Conservation (phyloP, 2,329 filamentous ascomycete species). For the Clarireedia sp. region DNA sequence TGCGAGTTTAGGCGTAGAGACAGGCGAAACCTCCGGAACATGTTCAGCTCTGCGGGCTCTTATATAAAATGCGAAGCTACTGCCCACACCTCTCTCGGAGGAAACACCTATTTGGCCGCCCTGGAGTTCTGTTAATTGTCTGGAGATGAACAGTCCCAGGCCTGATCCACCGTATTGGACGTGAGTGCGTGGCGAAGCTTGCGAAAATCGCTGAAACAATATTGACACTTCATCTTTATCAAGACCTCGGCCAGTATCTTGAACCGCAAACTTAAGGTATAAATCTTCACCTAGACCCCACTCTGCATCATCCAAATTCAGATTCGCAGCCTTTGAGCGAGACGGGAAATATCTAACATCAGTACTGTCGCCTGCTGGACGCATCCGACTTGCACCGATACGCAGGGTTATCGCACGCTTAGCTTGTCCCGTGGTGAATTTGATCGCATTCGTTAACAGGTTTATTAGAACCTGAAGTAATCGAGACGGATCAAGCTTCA, state of each 20-base stretch:
- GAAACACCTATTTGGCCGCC: constrained; percentile 73
- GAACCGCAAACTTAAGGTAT: constrained; percentile 65
- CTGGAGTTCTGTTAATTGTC: constrained; percentile 70
- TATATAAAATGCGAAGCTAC: constrained; percentile 71
- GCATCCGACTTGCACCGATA: constrained; percentile 24
- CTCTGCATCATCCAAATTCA: constrained; percentile 26
- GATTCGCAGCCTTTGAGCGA: constrained; percentile 24
- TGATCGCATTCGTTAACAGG: constrained; percentile 72
- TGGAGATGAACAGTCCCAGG: constrained; percentile 71
- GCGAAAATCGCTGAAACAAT: constrained; percentile 67
- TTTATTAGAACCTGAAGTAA: constrained; percentile 78
- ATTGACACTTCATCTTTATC: constrained; percentile 63
- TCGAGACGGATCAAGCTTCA: constrained; percentile 66
- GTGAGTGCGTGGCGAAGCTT: constrained; percentile 70
- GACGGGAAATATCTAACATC: constrained; percentile 30
- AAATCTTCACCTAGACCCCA: constrained; percentile 67
- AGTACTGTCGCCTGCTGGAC: constrained; percentile 41
- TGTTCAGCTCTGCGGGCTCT: constrained; percentile 29
- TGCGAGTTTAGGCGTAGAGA: constrained; percentile 1
- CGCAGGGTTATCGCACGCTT: constrained; percentile 41
- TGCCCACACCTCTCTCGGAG: constrained; percentile 59
- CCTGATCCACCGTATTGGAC: constrained; percentile 81
- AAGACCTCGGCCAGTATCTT: constrained; percentile 69
- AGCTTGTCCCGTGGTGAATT: constrained; percentile 65
- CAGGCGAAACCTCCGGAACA: neutral